Evolutionary conservation across 2,329 filamentous ascomycete species (phyloP), one percentile per base, ranked within the genome.

Genomic region (Neonectria hederae): DNA sequence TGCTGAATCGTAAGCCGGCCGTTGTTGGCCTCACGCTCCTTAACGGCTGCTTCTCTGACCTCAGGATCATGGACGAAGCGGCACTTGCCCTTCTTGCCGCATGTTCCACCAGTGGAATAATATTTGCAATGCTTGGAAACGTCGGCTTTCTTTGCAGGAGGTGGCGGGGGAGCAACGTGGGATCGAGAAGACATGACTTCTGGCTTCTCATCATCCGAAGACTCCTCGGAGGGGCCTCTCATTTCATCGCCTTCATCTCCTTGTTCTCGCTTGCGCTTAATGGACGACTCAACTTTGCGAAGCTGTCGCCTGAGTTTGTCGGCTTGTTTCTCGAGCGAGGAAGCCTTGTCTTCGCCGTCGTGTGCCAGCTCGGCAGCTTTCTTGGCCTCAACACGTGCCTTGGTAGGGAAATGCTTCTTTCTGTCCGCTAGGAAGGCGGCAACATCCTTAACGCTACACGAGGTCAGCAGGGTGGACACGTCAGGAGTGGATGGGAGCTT

Each of bases 401-500:
- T 87, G 2, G 94, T 97, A 2, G 95, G 95, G 76, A 88, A 98
- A 55, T 90, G 90, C 69, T 88, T 90, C 75, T 86, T 91, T 63
- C 95, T 89, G 77, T 97, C 93, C 54, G 89, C 89, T 67, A 97
- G 88, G 89, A 93, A 98, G 7, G 88, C 87, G 24, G 88, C 86
- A 59, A 97, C 84, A 74, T 97, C 94, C 63, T 87, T 87, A 17
- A 87, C 82, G 62, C 85, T 88, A 59, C 30, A 32, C 38, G n/a
- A 52, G 43, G 57, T 73, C 57, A 74, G 68, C 35, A 54, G 13
- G 19, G 24, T 21, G 21, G 6, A 17, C 24, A 38, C 17, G 13
- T 28, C n/a, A 22, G 46, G n/a, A 22, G 4, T 9, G 26, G 17
- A 38, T 13, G 8, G 6, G 42, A 48, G 80, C 86, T 78, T 83